These are phyloP conservation scores for Cyberlindnera bimundalis DNA, from an alignment of 805 yeast species.

Conservation along the genomic window DNA sequence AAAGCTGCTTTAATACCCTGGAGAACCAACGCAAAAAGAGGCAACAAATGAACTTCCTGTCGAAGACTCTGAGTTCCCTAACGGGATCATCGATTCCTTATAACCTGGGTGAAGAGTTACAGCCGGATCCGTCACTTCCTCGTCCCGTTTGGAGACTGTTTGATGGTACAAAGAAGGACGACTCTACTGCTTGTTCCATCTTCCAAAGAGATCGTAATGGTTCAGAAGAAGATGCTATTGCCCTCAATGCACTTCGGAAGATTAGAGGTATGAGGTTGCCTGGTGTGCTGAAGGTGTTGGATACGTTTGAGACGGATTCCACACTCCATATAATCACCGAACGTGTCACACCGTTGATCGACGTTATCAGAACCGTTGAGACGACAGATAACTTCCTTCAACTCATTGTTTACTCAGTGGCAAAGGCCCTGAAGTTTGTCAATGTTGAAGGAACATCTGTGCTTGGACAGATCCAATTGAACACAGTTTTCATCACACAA, in stretches of 20 bases:
- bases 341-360: slow-evolving; percentile 50
- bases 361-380: slow-evolving; percentile 33
- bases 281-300: slow-evolving; percentile 60
- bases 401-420: slow-evolving; percentile 55
- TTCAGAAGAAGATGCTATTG: slow-evolving; percentile 34
- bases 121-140: slow-evolving; percentile 29
- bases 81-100: slow-evolving; percentile 61
- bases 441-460: slow-evolving; percentile 52
- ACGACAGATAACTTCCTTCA: slow-evolving; percentile 37
- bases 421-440: slow-evolving; percentile 52
- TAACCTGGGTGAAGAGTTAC: slow-evolving; percentile 43
- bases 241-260: slow-evolving; percentile 42
- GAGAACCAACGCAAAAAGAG: background rate
- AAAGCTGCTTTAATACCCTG: background rate
- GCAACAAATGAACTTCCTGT: slow-evolving; percentile 65
- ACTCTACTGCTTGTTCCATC: slow-evolving; percentile 50
- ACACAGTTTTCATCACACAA: slow-evolving; percentile 61
- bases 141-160: slow-evolving; percentile 60
- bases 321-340: slow-evolving; percentile 64
- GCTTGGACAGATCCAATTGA: slow-evolving; percentile 58
- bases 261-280: slow-evolving; percentile 63
- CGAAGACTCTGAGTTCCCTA: slow-evolving; percentile 55
- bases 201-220: slow-evolving; percentile 57
- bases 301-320: slow-evolving; percentile 59
- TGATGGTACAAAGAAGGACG: slow-evolving; percentile 52